These are phyloP conservation scores for Komagataea norvegica DNA, from an alignment of 1,139 yeast genomes.

Conservation along the genomic window DNA sequence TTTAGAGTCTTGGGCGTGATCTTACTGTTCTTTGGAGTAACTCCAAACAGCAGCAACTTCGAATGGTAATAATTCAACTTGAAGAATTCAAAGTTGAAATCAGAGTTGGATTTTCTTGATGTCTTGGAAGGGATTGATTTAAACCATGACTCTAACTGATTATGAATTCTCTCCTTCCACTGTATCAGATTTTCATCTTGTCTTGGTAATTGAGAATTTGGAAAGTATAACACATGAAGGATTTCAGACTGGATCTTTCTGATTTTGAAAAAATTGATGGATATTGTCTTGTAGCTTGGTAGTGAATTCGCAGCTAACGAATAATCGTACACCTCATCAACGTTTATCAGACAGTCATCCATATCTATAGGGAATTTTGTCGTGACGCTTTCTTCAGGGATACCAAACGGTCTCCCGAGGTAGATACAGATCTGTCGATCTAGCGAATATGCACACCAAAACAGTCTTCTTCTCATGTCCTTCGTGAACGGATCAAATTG, in stretches of 20 bases:
- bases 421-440: constrained; percentile 78
- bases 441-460: constrained; percentile 85
- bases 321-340: constrained; percentile 31
- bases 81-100: constrained; percentile 65
- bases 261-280: constrained; percentile 61
- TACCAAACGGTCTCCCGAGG: constrained; percentile 68
- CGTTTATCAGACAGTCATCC: constrained; percentile 62
- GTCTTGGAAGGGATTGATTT: constrained; percentile 51
- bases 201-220: constrained; percentile 61
- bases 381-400: constrained; percentile 64
- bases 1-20: constrained; percentile 50
- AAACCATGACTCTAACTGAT: constrained; percentile 57
- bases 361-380: constrained; percentile 66
- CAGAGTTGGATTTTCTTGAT: constrained; percentile 61
- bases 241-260: constrained; percentile 76
- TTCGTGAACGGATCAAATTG: constrained; percentile 49
- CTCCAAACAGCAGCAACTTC: constrained; percentile 64
- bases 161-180: constrained; percentile 54
- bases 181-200: constrained; percentile 47
- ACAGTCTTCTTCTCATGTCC: constrained; percentile 72
- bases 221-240: constrained; percentile 65
- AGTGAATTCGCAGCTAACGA: constrained; percentile 31
- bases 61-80: constrained; percentile 76
- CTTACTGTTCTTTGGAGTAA: constrained; percentile 63
- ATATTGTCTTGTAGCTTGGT: constrained; percentile 63